phyloP scores from a whole-genome alignment of 1,139 yeast genomes.

The Meyerozyma sp. region DNA sequence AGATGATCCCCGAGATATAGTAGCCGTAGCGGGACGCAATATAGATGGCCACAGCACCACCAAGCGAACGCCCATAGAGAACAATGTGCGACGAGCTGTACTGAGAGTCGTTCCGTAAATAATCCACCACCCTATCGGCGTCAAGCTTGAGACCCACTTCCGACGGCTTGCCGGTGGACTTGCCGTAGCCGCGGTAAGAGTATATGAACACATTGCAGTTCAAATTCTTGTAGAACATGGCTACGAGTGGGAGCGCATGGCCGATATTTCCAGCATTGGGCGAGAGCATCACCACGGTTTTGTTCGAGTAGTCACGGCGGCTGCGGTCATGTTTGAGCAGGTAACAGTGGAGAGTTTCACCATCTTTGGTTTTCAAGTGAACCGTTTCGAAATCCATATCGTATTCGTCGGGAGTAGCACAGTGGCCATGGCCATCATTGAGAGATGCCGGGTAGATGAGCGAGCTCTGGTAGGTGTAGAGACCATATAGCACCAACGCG shows the following conservation, averaged over 20 bases:
- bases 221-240: constrained; percentile 58
- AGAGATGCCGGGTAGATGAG: constrained; percentile 80
- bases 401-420: constrained; percentile 73
- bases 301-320: constrained; percentile 41
- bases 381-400: constrained; percentile 61
- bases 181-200: constrained; percentile 91
- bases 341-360: constrained; percentile 41
- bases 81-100: constrained; percentile 52
- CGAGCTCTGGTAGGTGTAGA: constrained; percentile 62
- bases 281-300: constrained; percentile 72
- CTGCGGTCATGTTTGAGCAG: constrained; percentile 43
- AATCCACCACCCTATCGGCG: constrained; percentile 68
- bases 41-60: constrained; percentile 92
- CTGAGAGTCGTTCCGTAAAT: constrained; percentile 49
- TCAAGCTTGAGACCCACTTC: constrained; percentile 81
- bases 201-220: constrained; percentile 78
- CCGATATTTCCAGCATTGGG: constrained; percentile 99
- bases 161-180: constrained; percentile 70
- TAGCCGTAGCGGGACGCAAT: constrained; percentile 56
- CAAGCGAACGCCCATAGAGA: constrained; percentile 84
- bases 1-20: constrained; percentile 54
- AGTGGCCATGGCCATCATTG: constrained; percentile 69
- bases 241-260: constrained; percentile 79
- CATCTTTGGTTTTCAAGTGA: constrained; percentile 62
- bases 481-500: constrained; percentile 41